phyloP scores from a whole-genome alignment of 1,284 basidiomycete species.

The Trichosporon inkin region DNA sequence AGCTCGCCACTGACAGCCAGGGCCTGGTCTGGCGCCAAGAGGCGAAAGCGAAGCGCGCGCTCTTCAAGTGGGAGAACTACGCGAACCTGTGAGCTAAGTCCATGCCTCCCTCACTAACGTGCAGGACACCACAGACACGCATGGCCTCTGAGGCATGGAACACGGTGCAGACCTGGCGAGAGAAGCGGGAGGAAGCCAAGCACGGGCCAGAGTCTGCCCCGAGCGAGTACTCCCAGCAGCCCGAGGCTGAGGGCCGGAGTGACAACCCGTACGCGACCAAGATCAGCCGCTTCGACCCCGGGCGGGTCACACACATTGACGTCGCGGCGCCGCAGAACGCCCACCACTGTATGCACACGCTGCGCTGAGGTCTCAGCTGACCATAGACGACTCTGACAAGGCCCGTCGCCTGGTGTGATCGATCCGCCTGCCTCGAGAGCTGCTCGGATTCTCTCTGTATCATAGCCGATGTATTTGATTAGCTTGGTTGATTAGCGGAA shows the following conservation, averaged over 20 bases:
- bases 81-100: constrained; percentile 40
- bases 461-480: not conserved
- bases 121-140: constrained; percentile 44
- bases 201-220: not conserved
- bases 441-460: not conserved
- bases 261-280: not conserved
- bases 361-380: not conserved
- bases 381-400: not conserved
- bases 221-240: not conserved
- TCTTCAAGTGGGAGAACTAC: constrained; percentile 50
- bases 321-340: not conserved
- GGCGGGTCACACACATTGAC: not conserved
- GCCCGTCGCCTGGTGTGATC: not conserved
- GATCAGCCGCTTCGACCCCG: no score
- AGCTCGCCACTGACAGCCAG: constrained; percentile 12
- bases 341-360: not conserved
- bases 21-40: constrained; percentile 44
- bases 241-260: not conserved
- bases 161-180: constrained; percentile 23
- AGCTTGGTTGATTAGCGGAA: not conserved
- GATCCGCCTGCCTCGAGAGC: no score
- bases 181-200: not conserved
- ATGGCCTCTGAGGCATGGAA: constrained; percentile 45
- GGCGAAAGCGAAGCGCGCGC: constrained; percentile 38
- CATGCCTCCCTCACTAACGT: not conserved